These are phyloP conservation scores for Orbilia quercus DNA, from an alignment of 2,329 filamentous ascomycete genomes.

Conservation along the genomic window DNA sequence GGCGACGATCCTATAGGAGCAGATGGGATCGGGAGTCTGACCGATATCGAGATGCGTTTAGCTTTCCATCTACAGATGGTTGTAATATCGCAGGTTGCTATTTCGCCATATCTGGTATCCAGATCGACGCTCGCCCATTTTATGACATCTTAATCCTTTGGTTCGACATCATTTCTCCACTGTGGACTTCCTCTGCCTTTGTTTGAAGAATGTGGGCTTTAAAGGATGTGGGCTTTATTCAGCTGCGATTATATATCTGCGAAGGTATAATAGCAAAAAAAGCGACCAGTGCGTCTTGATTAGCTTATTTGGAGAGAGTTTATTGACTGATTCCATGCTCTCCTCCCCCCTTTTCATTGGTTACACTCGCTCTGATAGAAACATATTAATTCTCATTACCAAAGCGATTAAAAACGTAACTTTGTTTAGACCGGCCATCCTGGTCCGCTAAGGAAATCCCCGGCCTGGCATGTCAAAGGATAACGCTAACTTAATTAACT, in stretches of 20 bases:
- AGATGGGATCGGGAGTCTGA: background rate
- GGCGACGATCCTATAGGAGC: background rate
- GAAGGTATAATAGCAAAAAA: slow-evolving; percentile 5
- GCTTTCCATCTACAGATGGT: background rate
- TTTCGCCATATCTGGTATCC: background rate
- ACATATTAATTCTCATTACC: background rate
- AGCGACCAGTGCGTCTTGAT: slow-evolving; percentile 18
- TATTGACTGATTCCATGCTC: slow-evolving; percentile 4
- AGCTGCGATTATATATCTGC: too few relatives aligned
- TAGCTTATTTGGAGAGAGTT: background rate
- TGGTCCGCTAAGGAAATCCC: background rate
- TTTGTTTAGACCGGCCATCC: background rate
- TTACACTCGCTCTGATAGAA: background rate
- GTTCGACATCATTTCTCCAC: background rate
- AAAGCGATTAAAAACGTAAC: background rate
- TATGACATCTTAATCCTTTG: background rate
- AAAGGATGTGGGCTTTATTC: background rate
- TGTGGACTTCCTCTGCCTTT: background rate
- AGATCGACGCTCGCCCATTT: background rate
- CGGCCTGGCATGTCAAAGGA: background rate
- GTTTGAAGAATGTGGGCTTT: slow-evolving; percentile 15
- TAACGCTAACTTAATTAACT: background rate
- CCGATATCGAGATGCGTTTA: too few relatives aligned
- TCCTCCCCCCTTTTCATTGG: slow-evolving; percentile 10
- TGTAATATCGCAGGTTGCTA: background rate